These are phyloP conservation scores for Coniochaeta sp. DNA, from an alignment of 2,329 filamentous ascomycete genomes.

Conservation along the genomic window DNA sequence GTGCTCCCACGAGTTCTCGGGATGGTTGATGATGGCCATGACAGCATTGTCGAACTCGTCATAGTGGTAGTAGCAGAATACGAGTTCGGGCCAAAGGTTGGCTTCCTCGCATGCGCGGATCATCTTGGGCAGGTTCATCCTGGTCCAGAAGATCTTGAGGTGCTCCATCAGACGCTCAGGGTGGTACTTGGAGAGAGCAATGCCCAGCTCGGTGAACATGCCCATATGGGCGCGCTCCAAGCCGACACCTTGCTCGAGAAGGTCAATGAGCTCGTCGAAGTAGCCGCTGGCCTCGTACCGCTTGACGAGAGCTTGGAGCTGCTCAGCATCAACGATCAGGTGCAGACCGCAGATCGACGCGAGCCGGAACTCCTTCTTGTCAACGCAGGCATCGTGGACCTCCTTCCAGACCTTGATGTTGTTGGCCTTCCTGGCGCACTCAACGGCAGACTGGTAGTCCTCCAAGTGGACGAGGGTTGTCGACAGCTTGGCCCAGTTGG, in stretches of 20 bases:
- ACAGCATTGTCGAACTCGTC: conserved; percentile 98
- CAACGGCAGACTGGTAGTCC: conserved; percentile 95
- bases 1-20: conserved; percentile 97
- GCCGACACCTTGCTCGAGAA: conserved; percentile 91
- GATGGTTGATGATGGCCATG: conserved; percentile 94
- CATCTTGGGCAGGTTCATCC: conserved; percentile 97
- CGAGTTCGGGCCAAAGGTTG: conserved; percentile 92
- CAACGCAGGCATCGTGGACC: conserved; percentile 91
- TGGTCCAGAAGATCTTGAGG: conserved; percentile 95
- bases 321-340: conserved; percentile 94
- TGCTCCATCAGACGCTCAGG: conserved; percentile 97
- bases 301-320: conserved; percentile 85
- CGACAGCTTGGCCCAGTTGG: conserved; percentile 98
- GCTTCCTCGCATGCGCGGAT: conserved; percentile 90
- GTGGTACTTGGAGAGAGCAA: conserved; percentile 89
- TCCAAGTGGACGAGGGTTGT: conserved; percentile 95
- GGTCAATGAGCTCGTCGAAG: conserved; percentile 93
- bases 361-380: conserved; percentile 97
- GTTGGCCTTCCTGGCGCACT: conserved; percentile 97
- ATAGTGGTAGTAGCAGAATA: conserved; percentile 97
- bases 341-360: conserved; percentile 99
- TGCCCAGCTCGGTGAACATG: conserved; percentile 90
- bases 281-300: conserved; percentile 97
- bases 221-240: conserved; percentile 92
- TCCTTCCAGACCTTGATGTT: conserved; percentile 99